Evolutionary conservation across 441 rosid species (phyloP).

Genomic region (Metrosideros polymorpha): DNA sequence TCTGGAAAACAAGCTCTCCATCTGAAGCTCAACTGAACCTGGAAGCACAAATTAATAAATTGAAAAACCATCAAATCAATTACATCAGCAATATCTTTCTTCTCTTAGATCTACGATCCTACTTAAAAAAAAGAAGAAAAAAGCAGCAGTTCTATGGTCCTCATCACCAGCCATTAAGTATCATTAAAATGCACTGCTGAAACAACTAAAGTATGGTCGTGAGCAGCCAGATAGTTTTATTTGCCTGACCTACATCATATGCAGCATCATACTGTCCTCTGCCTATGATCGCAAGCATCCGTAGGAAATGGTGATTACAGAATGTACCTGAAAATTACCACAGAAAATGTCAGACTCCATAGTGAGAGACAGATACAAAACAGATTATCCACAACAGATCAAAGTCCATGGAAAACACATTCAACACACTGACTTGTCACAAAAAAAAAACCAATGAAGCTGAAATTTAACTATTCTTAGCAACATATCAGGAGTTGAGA

Average conservation of each 20-base stretch:
- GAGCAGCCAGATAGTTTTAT: background rate
- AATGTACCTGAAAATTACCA: slow-evolving; percentile 50
- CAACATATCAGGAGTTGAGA: background rate
- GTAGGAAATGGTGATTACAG: slow-evolving; percentile 93
- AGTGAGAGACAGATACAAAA: background rate
- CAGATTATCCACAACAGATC: background rate
- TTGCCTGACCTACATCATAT: slow-evolving; percentile 42
- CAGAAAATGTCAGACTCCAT: background rate
- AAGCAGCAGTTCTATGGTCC: background rate
- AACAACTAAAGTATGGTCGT: background rate
- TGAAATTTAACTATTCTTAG: background rate
- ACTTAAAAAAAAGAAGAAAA: background rate
- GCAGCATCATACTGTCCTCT: slow-evolving; percentile 73
- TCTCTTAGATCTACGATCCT: background rate
- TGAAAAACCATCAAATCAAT: background rate
- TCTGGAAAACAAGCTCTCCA: slow-evolving; percentile 41
- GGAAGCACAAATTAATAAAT: slow-evolving; percentile 10
- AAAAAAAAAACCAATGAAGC: background rate
- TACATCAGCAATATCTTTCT: background rate
- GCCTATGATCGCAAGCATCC: slow-evolving; percentile 61
- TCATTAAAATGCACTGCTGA: background rate
- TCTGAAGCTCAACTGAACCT: slow-evolving; percentile 56
- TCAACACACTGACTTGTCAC: background rate
- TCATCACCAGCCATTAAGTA: background rate
- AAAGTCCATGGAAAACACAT: background rate